These are phyloP conservation scores for Phytophthora parvispora DNA, from an alignment of 352 stramenopile species.

Conservation along the genomic window DNA sequence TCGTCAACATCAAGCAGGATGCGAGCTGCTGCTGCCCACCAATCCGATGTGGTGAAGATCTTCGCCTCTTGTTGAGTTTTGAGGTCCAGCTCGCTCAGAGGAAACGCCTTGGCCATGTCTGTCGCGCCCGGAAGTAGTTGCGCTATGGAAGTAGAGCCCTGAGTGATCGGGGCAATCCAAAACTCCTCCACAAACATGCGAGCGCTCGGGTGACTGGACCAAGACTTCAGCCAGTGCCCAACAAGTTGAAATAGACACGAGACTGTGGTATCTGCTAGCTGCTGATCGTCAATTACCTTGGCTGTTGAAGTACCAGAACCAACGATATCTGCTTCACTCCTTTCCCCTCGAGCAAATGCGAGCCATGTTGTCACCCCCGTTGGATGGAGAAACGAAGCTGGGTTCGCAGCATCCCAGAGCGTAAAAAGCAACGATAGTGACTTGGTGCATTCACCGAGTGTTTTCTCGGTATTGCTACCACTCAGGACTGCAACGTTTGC, in stretches of 20 bases:
- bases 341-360: constrained; percentile 24
- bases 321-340: constrained; percentile 19
- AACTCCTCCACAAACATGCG: constrained; percentile 61
- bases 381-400: constrained; percentile 48
- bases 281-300: constrained; percentile 20
- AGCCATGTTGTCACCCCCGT: constrained; percentile 40
- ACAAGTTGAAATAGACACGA: constrained; percentile 53
- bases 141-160: constrained; percentile 2
- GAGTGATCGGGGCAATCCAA: constrained; percentile 44
- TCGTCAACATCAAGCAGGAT: constrained; percentile 45
- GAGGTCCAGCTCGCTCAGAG: constrained; percentile 7
- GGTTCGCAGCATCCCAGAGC: constrained; percentile 52
- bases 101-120: constrained; percentile 28
- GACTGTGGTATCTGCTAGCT: constrained; percentile 20
- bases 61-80: background rate
- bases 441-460: constrained; percentile 37
- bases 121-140: constrained; percentile 22
- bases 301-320: constrained; percentile 13
- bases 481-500: constrained; percentile 38
- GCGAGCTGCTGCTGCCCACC: constrained; percentile 24
- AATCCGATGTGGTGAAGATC: constrained; percentile 22
- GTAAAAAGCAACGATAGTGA: constrained; percentile 42
- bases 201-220: constrained; percentile 56
- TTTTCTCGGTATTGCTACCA: background rate
- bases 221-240: constrained; percentile 65